Evolutionary conservation across 768 basidiomycete species (phyloP).

Genomic region (Boletus subcaerulescens): DNA sequence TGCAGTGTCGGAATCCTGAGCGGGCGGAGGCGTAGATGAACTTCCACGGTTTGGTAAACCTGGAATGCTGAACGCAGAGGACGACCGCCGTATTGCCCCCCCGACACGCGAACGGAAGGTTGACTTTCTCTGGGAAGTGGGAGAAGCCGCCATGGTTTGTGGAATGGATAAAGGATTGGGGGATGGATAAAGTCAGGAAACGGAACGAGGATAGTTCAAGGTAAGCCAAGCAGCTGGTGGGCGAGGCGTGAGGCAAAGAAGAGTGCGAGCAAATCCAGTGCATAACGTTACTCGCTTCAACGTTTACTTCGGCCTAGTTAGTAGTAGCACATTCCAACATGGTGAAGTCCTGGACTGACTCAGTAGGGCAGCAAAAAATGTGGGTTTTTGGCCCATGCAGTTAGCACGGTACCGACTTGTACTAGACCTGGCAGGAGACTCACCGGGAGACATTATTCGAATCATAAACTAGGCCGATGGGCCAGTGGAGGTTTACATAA

Average conservation of each 20-base stretch:
- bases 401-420: too few species aligned
- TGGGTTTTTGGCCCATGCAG: too few species aligned
- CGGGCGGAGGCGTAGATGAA: slow-evolving; percentile 26
- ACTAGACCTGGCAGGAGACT: too few species aligned
- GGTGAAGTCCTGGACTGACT: too few species aligned
- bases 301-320: too few species aligned
- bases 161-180: slow-evolving; percentile 8
- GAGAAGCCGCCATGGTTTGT: slow-evolving; percentile 28
- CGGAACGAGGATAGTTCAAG: slow-evolving; percentile 3
- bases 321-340: too few species aligned
- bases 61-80: slow-evolving; percentile 48
- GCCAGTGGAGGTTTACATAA: too few species aligned
- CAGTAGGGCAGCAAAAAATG: too few species aligned
- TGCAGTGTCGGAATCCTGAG: slow-evolving; percentile 27
- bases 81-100: slow-evolving; percentile 57
- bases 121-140: slow-evolving; percentile 34
- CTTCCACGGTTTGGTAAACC: slow-evolving; percentile 29
- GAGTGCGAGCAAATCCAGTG: slow-evolving; percentile 10
- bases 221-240: slow-evolving; percentile 8
- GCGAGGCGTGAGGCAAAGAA: slow-evolving; percentile 21
- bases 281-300: too few species aligned
- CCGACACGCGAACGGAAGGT: slow-evolving; percentile 61
- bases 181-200: slow-evolving; percentile 10
- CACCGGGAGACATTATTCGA: too few species aligned
- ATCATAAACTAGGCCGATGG: too few species aligned